Percentiles rank a stretch among this genome's conserved stretches.
Conservation (phyloP, 495 filamentous ascomycete species). For the Hyaloscypha hepaticicola region DNA sequence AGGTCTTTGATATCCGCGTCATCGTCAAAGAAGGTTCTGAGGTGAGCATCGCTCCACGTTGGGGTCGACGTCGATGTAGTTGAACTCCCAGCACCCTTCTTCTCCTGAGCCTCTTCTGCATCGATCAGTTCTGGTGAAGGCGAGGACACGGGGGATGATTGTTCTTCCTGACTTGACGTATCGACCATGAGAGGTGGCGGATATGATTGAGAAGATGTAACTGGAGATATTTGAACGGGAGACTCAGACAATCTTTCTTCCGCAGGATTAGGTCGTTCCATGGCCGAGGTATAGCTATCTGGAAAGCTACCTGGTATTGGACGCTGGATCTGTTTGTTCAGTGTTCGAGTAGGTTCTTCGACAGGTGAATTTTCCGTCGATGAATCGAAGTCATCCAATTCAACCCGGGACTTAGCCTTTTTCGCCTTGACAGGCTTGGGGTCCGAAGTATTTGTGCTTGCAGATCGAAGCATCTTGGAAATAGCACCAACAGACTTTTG, state of each 20-base stretch:
- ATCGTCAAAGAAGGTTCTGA: conserved; percentile 89
- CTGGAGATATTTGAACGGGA: conserved; percentile 69
- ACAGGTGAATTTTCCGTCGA: conserved; percentile 41
- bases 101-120: conserved; percentile 39
- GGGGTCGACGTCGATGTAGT: conserved; percentile 46
- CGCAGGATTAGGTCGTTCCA: conserved; percentile 30
- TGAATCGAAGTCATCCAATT: conserved; percentile 52
- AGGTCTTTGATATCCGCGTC: conserved; percentile 89
- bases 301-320: conserved; percentile 41
- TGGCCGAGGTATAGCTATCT: conserved; percentile 37
- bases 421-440: conserved; percentile 50
- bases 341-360: conserved; percentile 28
- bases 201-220: conserved; percentile 41
- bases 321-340: conserved; percentile 26
- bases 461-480: conserved; percentile 37
- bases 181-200: conserved; percentile 57
- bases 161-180: conserved; percentile 62
- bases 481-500: conserved; percentile 30
- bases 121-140: conserved; percentile 67
- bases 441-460: conserved; percentile 36
- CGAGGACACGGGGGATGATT: conserved; percentile 62
- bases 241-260: conserved; percentile 67
- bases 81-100: conserved; percentile 39
- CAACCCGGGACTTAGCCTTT: conserved; percentile 47
- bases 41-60: conserved; percentile 80